These are phyloP conservation scores for Pythium dissimile DNA, from an alignment of 352 stramenopile species.

Conservation along the genomic window DNA sequence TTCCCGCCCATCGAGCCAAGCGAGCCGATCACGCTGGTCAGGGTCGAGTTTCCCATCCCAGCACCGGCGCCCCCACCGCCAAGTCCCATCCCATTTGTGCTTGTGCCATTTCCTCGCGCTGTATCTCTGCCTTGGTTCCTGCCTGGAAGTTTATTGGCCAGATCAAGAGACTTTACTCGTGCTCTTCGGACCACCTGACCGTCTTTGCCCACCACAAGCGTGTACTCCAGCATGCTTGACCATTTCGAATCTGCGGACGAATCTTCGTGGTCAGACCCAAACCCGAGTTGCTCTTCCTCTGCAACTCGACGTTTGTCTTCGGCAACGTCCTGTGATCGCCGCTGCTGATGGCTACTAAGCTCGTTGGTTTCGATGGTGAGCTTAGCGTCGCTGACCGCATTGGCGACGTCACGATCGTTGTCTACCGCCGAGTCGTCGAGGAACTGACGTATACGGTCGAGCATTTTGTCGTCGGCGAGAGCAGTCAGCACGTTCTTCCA, in stretches of 20 bases:
- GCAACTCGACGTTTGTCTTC: constrained; percentile 58
- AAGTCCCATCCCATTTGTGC: neutral
- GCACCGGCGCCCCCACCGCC: neutral
- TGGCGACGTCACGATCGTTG: constrained; percentile 63
- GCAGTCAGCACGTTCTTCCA: constrained; percentile 60
- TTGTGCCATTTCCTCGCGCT: constrained; percentile 11
- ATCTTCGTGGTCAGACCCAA: constrained; percentile 76
- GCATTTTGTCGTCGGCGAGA: constrained; percentile 63
- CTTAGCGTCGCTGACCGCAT: constrained; percentile 40
- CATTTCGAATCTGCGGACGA: constrained; percentile 77
- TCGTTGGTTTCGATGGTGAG: constrained; percentile 42
- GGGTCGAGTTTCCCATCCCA: neutral
- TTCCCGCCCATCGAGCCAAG: constrained; percentile 33
- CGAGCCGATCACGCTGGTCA: constrained; percentile 12
- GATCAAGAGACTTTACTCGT: constrained; percentile 77
- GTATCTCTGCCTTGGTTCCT: constrained; percentile 54
- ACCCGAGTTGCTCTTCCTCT: constrained; percentile 54
- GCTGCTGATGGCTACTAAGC: constrained; percentile 24
- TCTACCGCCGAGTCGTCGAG: constrained; percentile 60
- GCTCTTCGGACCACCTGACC: constrained; percentile 78
- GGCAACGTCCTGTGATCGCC: constrained; percentile 46
- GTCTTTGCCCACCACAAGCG: constrained; percentile 77
- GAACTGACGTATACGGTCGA: constrained; percentile 66
- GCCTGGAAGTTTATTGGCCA: constrained; percentile 64
- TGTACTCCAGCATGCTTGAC: constrained; percentile 87